A percentile compares a stretch with the other conserved stretches of the same genome.
phyloP scores from a whole-genome alignment of 345 rosid species.

The Citrus hindsii region DNA sequence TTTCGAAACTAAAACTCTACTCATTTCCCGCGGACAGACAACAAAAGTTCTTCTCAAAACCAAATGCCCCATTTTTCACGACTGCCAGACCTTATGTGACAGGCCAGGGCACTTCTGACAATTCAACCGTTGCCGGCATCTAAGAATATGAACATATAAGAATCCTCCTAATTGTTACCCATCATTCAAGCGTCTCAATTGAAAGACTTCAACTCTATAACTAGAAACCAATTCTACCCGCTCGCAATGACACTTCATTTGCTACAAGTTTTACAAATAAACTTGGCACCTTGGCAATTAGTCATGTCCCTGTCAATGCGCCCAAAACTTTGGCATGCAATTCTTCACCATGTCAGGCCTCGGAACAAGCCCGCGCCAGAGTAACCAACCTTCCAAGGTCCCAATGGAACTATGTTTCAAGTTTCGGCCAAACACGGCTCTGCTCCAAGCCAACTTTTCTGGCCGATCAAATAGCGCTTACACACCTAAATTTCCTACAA shows the following conservation, averaged over 20 bases:
- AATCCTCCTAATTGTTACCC: slow-evolving; percentile 6
- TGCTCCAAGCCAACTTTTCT: slow-evolving; percentile 55
- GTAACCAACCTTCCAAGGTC: slow-evolving; percentile 68
- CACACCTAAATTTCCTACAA: slow-evolving; percentile 41
- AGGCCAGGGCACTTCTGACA: slow-evolving; percentile 59
- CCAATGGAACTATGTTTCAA: slow-evolving; percentile 58
- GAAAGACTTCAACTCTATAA: slow-evolving; percentile 31
- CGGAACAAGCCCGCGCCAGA: slow-evolving; percentile 52
- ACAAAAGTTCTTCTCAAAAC: no score
- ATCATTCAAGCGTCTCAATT: slow-evolving; percentile 21
- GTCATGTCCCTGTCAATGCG: slow-evolving; percentile 50
- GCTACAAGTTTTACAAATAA: slow-evolving; percentile 42
- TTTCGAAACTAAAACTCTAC: slow-evolving; percentile 20
- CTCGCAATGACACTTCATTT: slow-evolving; percentile 52
- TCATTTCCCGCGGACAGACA: no score
- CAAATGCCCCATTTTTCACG: slow-evolving; percentile 47
- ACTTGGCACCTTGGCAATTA: slow-evolving; percentile 45
- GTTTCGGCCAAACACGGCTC: slow-evolving; percentile 63
- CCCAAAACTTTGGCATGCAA: slow-evolving; percentile 39
- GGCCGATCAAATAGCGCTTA: slow-evolving; percentile 50
- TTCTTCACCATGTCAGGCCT: slow-evolving; percentile 56
- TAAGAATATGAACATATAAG: slow-evolving; percentile 22
- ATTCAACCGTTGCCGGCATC: slow-evolving; percentile 38
- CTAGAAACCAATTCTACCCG: slow-evolving; percentile 47
- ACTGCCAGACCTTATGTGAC: slow-evolving; percentile 60